phyloP scores from a whole-genome alignment of 2,329 filamentous ascomycete genomes.

The Ophiosphaerella korrae region DNA sequence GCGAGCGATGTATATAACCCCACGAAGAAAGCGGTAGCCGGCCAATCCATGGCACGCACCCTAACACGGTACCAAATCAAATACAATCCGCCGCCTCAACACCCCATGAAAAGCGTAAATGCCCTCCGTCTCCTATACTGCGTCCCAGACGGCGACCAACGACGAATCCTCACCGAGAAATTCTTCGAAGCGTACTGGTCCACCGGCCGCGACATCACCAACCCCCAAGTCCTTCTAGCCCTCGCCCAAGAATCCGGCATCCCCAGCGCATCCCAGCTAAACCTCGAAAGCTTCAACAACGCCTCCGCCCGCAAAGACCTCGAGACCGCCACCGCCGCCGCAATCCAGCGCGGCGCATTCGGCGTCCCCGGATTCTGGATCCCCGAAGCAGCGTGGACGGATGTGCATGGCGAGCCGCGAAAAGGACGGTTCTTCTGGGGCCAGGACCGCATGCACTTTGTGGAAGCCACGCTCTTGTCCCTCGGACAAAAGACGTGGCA shows the following conservation, averaged over 20 bases:
- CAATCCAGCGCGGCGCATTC: slow-evolving; percentile 41
- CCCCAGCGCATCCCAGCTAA: slow-evolving; percentile 7
- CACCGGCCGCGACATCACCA: slow-evolving; percentile 33
- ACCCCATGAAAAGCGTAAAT: slow-evolving; percentile 41
- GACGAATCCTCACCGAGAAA: slow-evolving; percentile 24
- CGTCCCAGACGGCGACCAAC: slow-evolving; percentile 22
- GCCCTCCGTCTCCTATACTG: slow-evolving; percentile 37
- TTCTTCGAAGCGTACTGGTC: slow-evolving; percentile 44
- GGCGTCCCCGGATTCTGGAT: slow-evolving; percentile 46
- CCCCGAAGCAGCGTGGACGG: slow-evolving; percentile 24
- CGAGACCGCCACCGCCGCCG: slow-evolving; percentile 31
- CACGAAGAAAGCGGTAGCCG: slow-evolving; percentile 38
- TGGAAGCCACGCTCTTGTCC: slow-evolving; percentile 34
- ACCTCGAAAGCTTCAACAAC: slow-evolving; percentile 20
- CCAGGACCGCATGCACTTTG: slow-evolving; percentile 46
- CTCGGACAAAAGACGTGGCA: slow-evolving; percentile 15
- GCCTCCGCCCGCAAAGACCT: slow-evolving; percentile 27
- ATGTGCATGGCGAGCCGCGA: slow-evolving; percentile 14
- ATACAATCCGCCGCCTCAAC: slow-evolving; percentile 38
- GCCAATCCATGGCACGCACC: slow-evolving; percentile 35
- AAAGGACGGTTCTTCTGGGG: slow-evolving; percentile 42
- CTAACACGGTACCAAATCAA: slow-evolving; percentile 35
- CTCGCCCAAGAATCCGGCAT: slow-evolving; percentile 35
- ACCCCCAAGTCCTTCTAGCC: slow-evolving; percentile 25
- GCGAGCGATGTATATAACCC: slow-evolving; percentile 44